Base-by-base conservation (phyloP, 768 basidiomycete species). In the Holtermannia corniformis region DNA sequence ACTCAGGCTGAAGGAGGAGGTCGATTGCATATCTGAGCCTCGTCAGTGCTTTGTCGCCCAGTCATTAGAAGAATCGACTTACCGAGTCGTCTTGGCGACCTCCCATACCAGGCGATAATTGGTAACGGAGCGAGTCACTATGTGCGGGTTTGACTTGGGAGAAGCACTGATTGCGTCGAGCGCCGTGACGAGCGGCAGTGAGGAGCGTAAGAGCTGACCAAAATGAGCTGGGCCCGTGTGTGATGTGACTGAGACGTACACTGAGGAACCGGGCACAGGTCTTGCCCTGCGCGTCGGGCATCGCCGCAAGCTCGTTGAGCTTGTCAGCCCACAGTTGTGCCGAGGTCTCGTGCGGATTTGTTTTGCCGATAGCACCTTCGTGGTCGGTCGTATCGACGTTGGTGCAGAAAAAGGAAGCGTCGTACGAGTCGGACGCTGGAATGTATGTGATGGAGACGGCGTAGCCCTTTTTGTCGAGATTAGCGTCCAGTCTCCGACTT, bases 291-390 rank as follows among this genome's bases (percentile, higher is more conserved):
- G 40, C 11, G 21, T 32, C 22, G 25, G 25, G 44, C 16, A 46
- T 14, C 32, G 57, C 25, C 11, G 51, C 40, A 5, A 85, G 82
- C 51, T 85, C 81, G 28, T 82, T 81, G 40, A 93, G 72, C 21
- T 87, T 78, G 50, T 79, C 78, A 2, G 83, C 78, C n/a, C 92
- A 72, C 65, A 82, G 85, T 1, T 80, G 81, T 54, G 87, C 86
- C 5, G 85, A 81, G 56, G 84, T 82, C 55, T 82, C 81, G 59
- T 92, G 90, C 2, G 89, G 87, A 51, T 65, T 69, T 4, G 37
- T 41, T 11, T 27, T 22, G n/a, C 41, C 19, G 50, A 32, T 25
- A 16, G 5, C 23, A 43, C 11, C 2, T 54, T 16, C 13, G 48
- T 41, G 40, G 37, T 43, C 24, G 50, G 41, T 7, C 49, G 37